phyloP scores from a whole-genome alignment of 768 basidiomycete species.

The Hydnomerulius pinastri region DNA sequence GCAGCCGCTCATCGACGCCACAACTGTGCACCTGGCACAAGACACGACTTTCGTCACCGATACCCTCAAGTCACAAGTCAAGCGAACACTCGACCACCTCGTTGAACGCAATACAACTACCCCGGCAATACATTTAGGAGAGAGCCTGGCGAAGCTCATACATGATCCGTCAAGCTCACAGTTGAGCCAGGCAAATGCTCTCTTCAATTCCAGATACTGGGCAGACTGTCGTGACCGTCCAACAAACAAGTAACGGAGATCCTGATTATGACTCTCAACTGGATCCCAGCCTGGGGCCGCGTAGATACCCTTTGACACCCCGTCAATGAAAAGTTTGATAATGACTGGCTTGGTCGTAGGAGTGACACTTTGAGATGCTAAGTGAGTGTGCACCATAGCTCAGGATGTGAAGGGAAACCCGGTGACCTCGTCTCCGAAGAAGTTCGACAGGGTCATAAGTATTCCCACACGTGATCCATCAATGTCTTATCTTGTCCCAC shows the following conservation, averaged over 20 bases:
- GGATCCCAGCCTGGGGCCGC: no score
- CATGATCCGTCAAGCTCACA: neutral
- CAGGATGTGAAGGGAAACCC: no score
- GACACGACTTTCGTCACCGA: neutral
- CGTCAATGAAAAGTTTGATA: no score
- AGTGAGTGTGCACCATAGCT: no score
- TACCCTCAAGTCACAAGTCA: neutral
- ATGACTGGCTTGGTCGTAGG: no score
- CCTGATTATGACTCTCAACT: no score
- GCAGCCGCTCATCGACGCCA: constrained; percentile 1
- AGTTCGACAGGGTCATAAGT: no score
- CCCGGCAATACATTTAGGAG: neutral
- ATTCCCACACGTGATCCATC: no score
- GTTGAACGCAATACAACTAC: neutral
- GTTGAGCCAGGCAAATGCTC: neutral
- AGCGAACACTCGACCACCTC: constrained; percentile 1
- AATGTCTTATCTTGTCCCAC: no score
- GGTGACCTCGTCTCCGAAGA: no score
- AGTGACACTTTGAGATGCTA: no score
- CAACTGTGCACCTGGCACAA: neutral
- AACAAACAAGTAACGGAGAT: neutral
- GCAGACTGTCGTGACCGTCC: neutral
- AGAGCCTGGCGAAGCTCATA: neutral
- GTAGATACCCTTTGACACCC: no score
- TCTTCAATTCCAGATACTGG: neutral